These are phyloP conservation scores for Xylaria intraflava DNA, from an alignment of 495 filamentous ascomycete genomes.

Conservation along the genomic window DNA sequence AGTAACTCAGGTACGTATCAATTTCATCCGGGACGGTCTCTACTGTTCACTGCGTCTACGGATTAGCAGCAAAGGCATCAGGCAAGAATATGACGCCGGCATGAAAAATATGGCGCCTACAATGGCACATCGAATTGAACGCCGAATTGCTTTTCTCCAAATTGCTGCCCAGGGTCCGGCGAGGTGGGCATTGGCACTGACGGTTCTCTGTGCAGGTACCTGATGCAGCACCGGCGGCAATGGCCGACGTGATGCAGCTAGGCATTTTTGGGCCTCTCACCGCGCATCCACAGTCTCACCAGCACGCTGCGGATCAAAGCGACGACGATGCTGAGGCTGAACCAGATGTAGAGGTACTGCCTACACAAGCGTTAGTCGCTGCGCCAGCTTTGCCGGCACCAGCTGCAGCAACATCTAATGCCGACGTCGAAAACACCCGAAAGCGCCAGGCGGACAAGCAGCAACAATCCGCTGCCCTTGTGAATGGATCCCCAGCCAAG, in stretches of 20 bases:
- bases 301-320: constrained; percentile 24
- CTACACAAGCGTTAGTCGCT: not conserved
- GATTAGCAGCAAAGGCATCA: constrained; percentile 21
- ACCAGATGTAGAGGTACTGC: constrained; percentile 16
- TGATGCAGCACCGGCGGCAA: constrained; percentile 33
- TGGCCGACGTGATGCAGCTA: constrained; percentile 36
- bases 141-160: constrained; percentile 21
- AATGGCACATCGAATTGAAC: constrained; percentile 18
- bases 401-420: constrained; percentile 16
- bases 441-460: constrained; percentile 45
- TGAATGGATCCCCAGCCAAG: constrained; percentile 49
- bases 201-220: constrained; percentile 39
- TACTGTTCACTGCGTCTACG: not conserved
- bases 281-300: constrained; percentile 27
- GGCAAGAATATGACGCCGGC: constrained; percentile 16
- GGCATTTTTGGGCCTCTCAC: constrained; percentile 46
- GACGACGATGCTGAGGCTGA: constrained; percentile 35
- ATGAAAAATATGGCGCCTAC: constrained; percentile 8
- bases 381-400: constrained; percentile 5
- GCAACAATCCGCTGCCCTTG: constrained; percentile 29
- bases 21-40: constrained; percentile 4
- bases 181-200: constrained; percentile 40
- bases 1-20: constrained; percentile 54
- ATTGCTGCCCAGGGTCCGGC: constrained; percentile 20
- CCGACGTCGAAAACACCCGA: constrained; percentile 42